A percentile compares a stretch with the other conserved stretches of the same genome.
Evolutionary conservation across 192 early-diverging fungal genomes (phyloP).

Genomic region (Diversispora epigaea): DNA sequence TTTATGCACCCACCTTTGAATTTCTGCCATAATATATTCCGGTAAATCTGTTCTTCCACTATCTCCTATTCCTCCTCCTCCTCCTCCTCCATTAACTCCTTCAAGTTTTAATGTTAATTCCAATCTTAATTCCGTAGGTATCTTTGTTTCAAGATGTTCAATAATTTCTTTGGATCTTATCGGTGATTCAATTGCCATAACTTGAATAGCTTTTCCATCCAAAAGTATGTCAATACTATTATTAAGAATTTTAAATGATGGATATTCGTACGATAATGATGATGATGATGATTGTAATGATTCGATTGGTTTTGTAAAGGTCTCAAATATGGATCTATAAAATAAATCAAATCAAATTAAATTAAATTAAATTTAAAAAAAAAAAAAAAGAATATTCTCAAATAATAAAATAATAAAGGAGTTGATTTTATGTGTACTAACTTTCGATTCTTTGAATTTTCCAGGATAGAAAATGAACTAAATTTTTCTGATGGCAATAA

Average conservation of each 20-base stretch:
- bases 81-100: not conserved
- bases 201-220: constrained; percentile 21
- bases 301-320: constrained; percentile 4
- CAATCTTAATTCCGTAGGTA: constrained; percentile 3
- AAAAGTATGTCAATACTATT: constrained; percentile 13
- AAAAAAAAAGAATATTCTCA: not conserved
- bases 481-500: constrained; percentile 14
- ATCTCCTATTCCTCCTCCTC: too few relatives aligned
- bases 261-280: constrained; percentile 1
- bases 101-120: not conserved
- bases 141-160: not conserved
- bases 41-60: not conserved
- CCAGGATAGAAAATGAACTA: not conserved
- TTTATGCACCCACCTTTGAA: not conserved
- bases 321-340: constrained; percentile 21
- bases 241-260: constrained; percentile 14
- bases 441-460: constrained; percentile 14
- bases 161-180: constrained; percentile 11
- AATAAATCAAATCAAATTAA: not conserved
- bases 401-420: not conserved
- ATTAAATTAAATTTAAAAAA: not conserved
- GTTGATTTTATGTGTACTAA: not conserved
- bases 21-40: not conserved
- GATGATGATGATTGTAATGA: not conserved
- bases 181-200: constrained; percentile 19